Evolutionary conservation across 202 grass and related monocot species (phyloP).

Genomic region (Schoenoplectus triqueter): DNA sequence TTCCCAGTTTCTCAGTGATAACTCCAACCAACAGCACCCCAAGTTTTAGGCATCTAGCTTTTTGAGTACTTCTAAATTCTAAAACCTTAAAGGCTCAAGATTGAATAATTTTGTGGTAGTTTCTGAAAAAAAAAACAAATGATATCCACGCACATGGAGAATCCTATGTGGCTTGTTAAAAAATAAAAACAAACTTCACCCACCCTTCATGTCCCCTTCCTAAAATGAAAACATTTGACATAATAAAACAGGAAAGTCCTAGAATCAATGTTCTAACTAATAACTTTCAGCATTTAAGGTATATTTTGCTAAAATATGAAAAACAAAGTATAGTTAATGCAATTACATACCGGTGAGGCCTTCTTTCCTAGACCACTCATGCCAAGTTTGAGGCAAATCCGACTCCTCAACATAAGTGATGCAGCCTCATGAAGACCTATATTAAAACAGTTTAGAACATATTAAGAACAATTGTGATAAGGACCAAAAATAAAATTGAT

Average conservation of each 20-base stretch:
- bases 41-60: not conserved
- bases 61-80: not conserved
- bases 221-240: not conserved
- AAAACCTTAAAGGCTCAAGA: not conserved
- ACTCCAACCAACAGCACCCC: not conserved
- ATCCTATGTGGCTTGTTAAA: not conserved
- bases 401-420: not conserved
- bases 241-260: not conserved
- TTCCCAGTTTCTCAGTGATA: not conserved
- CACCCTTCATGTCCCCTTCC: not conserved
- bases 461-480: not conserved
- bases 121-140: not conserved
- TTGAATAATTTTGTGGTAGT: not conserved
- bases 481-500: not conserved
- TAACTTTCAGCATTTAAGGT: not conserved
- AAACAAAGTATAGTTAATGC: not conserved
- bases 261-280: not conserved
- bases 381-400: not conserved
- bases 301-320: not conserved
- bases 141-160: too few relatives aligned
- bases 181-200: not conserved
- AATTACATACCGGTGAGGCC: not conserved
- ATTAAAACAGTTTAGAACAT: not conserved
- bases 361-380: not conserved
- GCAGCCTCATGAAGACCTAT: not conserved